Evolutionary conservation across 2,329 filamentous ascomycete genomes (phyloP).

Genomic region (Xenosphaeropsis pyriputrescens): DNA sequence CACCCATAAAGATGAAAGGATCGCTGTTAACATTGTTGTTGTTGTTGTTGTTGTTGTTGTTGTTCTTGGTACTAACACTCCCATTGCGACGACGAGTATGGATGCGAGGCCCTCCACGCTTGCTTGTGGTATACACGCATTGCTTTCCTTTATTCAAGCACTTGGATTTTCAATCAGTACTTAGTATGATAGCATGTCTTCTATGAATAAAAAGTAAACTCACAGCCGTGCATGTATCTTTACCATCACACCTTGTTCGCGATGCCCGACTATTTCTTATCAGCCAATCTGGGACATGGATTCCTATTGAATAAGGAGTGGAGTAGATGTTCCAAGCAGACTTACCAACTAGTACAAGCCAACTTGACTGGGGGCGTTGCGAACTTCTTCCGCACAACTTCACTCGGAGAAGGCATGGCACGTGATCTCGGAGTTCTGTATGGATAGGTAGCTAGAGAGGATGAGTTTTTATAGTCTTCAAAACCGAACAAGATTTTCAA

Average conservation of each 20-base stretch:
- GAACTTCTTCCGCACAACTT: conserved; percentile 2
- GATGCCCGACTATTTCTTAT: conserved; percentile 21
- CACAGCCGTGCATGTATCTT: conserved; percentile 24
- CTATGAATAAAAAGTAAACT: conserved; percentile 8
- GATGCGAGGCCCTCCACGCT: conserved; percentile 4
- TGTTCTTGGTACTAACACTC: neutral
- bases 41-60: neutral
- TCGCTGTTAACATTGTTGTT: neutral
- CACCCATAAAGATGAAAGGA: neutral
- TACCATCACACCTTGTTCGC: conserved; percentile 27
- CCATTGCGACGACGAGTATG: too few species aligned
- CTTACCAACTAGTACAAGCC: conserved; percentile 31
- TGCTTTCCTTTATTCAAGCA: conserved; percentile 7
- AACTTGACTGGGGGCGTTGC: conserved; percentile 27
- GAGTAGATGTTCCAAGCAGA: conserved; percentile 4
- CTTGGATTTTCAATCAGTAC: conserved; percentile 5
- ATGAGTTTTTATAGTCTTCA: too few species aligned
- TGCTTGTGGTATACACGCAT: conserved; percentile 7
- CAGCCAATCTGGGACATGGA: conserved; percentile 3
- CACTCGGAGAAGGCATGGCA: too few species aligned
- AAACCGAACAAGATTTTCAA: too few species aligned
- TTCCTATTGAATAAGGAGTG: neutral
- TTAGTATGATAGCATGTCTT: conserved; percentile 3
- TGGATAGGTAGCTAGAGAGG: too few species aligned
- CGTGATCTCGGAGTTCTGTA: too few species aligned